Evolutionary conservation across 768 basidiomycete genomes (phyloP).

Genomic region (Naganishia kalamii): DNA sequence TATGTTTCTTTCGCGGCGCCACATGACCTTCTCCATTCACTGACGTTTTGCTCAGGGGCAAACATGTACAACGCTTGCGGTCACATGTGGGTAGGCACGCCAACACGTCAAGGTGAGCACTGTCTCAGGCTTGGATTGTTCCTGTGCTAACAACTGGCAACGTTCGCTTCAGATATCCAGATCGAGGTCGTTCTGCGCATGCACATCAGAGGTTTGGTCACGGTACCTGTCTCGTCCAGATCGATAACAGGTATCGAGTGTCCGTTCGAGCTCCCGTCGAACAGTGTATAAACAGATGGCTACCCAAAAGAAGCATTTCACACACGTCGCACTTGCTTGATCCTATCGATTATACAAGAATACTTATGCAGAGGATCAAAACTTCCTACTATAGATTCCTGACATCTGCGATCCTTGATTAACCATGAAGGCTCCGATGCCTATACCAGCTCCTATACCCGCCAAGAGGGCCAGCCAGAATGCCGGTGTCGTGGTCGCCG

Average conservation of each 20-base stretch:
- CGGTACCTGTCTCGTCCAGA: conserved; percentile 54
- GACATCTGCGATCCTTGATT: background rate
- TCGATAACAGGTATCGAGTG: conserved; percentile 62
- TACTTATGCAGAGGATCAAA: background rate
- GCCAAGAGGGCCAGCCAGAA: conserved; percentile 2
- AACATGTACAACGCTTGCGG: conserved; percentile 44
- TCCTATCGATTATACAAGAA: too few relatives aligned
- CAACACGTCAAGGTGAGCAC: conserved; percentile 31
- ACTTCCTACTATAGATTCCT: background rate
- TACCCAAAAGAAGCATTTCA: too few relatives aligned
- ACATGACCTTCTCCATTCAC: background rate
- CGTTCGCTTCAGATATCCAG: conserved; percentile 48
- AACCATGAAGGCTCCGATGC: background rate
- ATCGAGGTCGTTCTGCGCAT: conserved; percentile 64
- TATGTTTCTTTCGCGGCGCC: conserved; percentile 41
- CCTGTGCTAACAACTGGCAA: background rate
- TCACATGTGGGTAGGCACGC: conserved; percentile 42
- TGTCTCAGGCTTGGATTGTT: background rate
- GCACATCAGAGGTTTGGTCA: conserved; percentile 63
- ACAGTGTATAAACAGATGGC: conserved; percentile 28
- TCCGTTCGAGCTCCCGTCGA: conserved; percentile 54
- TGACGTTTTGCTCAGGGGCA: conserved; percentile 29
- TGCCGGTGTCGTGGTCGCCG: background rate
- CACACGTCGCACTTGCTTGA: too few relatives aligned
- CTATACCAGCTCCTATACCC: background rate